Evolutionary conservation across 495 filamentous ascomycete genomes (phyloP).

Genomic region (Cercophora newfieldiana): DNA sequence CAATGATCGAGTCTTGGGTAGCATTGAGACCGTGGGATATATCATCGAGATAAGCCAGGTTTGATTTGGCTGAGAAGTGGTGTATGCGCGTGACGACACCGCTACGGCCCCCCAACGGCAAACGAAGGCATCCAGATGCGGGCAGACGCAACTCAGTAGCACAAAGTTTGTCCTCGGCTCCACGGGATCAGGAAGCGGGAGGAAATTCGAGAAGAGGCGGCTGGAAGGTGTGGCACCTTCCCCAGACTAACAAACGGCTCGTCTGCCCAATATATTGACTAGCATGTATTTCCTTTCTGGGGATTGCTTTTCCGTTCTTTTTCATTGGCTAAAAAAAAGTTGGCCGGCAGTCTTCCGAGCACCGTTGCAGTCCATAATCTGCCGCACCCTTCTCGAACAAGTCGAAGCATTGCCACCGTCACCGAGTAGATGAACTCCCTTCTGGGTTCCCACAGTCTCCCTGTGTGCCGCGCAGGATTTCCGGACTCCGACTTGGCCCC

Average conservation of each 20-base stretch:
- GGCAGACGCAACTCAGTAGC: not conserved
- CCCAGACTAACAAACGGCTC: not conserved
- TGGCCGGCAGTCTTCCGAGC: conserved; percentile 6
- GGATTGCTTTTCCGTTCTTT: not conserved
- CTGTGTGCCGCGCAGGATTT: not conserved
- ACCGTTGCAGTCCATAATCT: not conserved
- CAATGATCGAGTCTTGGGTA: not conserved
- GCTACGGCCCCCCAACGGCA: not conserved
- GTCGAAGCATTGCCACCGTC: conserved; percentile 1
- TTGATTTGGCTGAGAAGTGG: not conserved
- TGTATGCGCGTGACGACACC: not conserved
- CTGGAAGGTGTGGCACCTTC: not conserved
- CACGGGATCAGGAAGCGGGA: not conserved
- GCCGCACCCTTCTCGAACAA: not conserved
- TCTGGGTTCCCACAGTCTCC: not conserved
- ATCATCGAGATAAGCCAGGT: not conserved
- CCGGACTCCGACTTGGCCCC: not conserved
- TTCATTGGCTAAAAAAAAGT: not conserved
- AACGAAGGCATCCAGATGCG: not conserved
- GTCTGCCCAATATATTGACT: not conserved
- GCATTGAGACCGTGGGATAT: not conserved
- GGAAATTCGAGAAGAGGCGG: not conserved
- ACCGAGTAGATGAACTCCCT: conserved; percentile 4
- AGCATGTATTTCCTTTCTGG: not conserved
- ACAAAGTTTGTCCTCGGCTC: not conserved